A percentile compares a stretch with the other conserved stretches of the same genome.
These are phyloP conservation scores for Lepidium didymum DNA, from an alignment of 345 rosid genomes.

Conservation along the genomic window DNA sequence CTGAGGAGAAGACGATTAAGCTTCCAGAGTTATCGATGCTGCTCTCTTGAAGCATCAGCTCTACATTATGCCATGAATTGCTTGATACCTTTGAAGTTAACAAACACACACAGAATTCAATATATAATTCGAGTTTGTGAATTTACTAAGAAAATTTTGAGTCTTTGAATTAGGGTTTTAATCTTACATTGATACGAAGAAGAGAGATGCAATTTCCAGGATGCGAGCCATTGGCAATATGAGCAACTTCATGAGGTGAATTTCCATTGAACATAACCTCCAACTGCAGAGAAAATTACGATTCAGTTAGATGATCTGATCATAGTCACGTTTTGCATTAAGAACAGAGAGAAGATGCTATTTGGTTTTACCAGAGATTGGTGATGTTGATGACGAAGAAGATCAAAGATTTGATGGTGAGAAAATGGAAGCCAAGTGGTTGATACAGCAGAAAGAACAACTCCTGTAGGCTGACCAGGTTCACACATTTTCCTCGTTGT, in stretches of 20 bases:
- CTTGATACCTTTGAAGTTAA: slow-evolving; percentile 50
- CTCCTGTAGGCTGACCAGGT: slow-evolving; percentile 75
- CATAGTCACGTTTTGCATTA: not conserved
- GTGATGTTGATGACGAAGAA: slow-evolving; percentile 65
- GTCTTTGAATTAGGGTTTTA: not conserved
- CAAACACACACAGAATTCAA: not conserved
- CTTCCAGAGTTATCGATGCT: slow-evolving; percentile 77
- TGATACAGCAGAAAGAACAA: slow-evolving; percentile 74
- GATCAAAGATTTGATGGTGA: slow-evolving; percentile 64
- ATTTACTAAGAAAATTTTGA: not conserved
- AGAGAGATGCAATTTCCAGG: slow-evolving; percentile 95
- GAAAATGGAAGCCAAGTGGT: slow-evolving; percentile 80
- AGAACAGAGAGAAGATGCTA: not conserved
- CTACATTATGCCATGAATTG: slow-evolving; percentile 79
- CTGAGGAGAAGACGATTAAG: slow-evolving; percentile 66
- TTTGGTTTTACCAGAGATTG: slow-evolving; percentile 54
- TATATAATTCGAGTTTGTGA: not conserved
- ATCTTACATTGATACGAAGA: slow-evolving; percentile 74
- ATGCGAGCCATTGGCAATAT: slow-evolving; percentile 90
- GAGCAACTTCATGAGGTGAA: slow-evolving; percentile 86
- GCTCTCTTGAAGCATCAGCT: slow-evolving; percentile 89
- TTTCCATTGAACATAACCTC: slow-evolving; percentile 81
- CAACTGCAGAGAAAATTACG: slow-evolving; percentile 25
- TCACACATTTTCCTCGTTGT: slow-evolving; percentile 62
- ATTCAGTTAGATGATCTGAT: not conserved